Evolutionary conservation across 371 early-diverging fungal species (phyloP).

Genomic region (Antonospora locustae): DNA sequence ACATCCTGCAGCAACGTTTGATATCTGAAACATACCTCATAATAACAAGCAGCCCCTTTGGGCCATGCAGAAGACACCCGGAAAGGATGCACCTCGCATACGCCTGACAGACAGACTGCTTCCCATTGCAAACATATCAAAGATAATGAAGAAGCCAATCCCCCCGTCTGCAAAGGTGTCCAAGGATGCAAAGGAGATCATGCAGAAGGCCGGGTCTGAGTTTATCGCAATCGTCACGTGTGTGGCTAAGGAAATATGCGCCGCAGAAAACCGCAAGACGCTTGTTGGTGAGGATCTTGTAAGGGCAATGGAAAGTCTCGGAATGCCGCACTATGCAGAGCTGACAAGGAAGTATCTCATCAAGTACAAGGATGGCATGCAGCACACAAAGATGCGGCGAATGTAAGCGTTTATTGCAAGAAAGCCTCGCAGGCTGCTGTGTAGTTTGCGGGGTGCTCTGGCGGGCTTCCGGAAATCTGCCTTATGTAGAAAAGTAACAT

Average conservation of each 20-base stretch:
- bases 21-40: too few species aligned
- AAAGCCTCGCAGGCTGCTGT: too few species aligned
- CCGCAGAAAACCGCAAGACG: slow-evolving; percentile 83
- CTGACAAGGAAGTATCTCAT: slow-evolving; percentile 72
- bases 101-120: slow-evolving; percentile 67
- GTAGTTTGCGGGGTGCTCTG: too few species aligned
- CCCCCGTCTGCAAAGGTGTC: slow-evolving; percentile 93
- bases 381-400: too few species aligned
- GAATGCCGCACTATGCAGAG: slow-evolving; percentile 88
- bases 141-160: slow-evolving; percentile 91
- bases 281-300: slow-evolving; percentile 97
- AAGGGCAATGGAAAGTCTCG: slow-evolving; percentile 91
- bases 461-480: too few species aligned
- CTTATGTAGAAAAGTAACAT: too few species aligned
- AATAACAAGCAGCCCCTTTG: too few species aligned
- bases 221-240: slow-evolving; percentile 95
- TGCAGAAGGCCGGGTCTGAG: slow-evolving; percentile 94
- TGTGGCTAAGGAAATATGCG: slow-evolving; percentile 59
- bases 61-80: too few species aligned
- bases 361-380: slow-evolving; percentile 67
- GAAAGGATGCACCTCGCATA: slow-evolving; percentile 6
- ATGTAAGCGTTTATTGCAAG: too few species aligned
- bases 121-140: slow-evolving; percentile 80
- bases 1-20: too few species aligned
- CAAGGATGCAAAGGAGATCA: slow-evolving; percentile 91